A percentile compares a stretch with the other conserved stretches of the same genome.
Evolutionary conservation across 1,284 basidiomycete genomes (phyloP).

Genomic region (Ganoderma sinense): DNA sequence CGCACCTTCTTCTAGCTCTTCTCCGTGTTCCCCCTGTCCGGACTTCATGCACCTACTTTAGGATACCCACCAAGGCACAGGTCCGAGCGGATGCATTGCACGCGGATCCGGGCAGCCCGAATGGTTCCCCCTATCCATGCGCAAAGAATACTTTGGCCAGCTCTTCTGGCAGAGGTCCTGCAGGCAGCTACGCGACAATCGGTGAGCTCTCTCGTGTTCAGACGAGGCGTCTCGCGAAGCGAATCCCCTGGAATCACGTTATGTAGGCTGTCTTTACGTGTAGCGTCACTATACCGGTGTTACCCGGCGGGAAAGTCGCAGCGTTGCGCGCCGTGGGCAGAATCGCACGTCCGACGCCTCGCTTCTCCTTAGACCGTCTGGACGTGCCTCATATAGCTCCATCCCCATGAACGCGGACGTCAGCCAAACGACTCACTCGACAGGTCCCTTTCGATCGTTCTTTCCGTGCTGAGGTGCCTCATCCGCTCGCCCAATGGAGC

Average conservation of each 20-base stretch:
- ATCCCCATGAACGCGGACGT: conserved; percentile 3
- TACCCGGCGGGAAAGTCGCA: not conserved
- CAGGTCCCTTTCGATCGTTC: conserved; percentile 1
- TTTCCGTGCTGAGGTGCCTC: conserved; percentile 1
- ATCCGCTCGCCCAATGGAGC: conserved; percentile 12
- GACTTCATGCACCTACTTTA: not conserved
- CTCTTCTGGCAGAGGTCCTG: not conserved
- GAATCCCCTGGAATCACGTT: not conserved
- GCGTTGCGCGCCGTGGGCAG: conserved; percentile 6
- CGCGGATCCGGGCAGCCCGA: not conserved
- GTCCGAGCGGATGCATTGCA: not conserved
- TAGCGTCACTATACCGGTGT: not conserved
- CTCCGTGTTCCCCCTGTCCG: not conserved
- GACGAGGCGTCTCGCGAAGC: not conserved
- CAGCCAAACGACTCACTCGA: conserved; percentile 7
- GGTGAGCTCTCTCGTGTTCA: not conserved
- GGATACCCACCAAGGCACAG: not conserved
- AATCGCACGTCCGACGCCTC: conserved; percentile 1
- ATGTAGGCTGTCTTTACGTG: conserved; percentile 10
- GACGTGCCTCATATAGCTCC: conserved; percentile 10
- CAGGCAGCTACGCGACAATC: not conserved
- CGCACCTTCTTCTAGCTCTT: not conserved
- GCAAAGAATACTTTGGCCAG: not conserved
- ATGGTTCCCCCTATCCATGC: not conserved
- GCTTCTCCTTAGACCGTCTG: not conserved